Conservation (phyloP, 2,329 filamentous ascomycete genomes). For the Penicillium griseofulvum region DNA sequence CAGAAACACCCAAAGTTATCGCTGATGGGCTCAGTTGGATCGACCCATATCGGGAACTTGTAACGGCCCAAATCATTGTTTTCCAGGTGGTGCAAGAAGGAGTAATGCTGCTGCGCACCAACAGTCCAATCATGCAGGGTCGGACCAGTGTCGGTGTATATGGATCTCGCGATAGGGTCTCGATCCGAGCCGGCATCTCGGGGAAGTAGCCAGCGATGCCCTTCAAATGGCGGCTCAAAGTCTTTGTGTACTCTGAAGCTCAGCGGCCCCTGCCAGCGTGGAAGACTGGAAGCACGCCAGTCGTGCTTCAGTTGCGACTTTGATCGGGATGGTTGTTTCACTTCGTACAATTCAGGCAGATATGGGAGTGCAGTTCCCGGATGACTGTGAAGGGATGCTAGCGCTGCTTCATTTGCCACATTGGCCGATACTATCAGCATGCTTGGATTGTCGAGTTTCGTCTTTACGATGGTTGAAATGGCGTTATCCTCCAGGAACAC, state of each 20-base stretch:
- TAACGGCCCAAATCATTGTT: constrained; percentile 47
- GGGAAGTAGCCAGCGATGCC: constrained; percentile 54
- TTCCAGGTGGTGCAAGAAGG: constrained; percentile 52
- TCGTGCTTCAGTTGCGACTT: constrained; percentile 19
- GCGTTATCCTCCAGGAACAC: constrained; percentile 46
- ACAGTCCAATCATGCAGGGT: constrained; percentile 53
- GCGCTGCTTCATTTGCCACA: constrained; percentile 56
- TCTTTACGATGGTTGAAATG: constrained; percentile 55
- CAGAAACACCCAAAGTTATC: constrained; percentile 56
- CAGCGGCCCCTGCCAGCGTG: constrained; percentile 33
- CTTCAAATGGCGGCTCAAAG: constrained; percentile 29
- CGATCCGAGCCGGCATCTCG: constrained; percentile 35
- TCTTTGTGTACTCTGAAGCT: constrained; percentile 29
- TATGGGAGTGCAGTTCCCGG: constrained; percentile 54
- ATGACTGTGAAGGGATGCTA: constrained; percentile 56
- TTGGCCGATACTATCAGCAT: constrained; percentile 55
- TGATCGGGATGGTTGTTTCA: constrained; percentile 17
- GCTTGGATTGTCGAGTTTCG: constrained; percentile 52
- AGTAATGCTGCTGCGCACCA: constrained; percentile 46
- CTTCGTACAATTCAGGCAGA: constrained; percentile 46
- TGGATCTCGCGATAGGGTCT: constrained; percentile 50
- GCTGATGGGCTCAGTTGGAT: constrained; percentile 52
- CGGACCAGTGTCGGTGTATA: constrained; percentile 48
- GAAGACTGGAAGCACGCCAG: constrained; percentile 37
- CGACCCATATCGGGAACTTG: constrained; percentile 49